A percentile compares a stretch with the other conserved stretches of the same genome.
These are phyloP conservation scores for Camellia granthamiana DNA, from an alignment of 148 eudicot species.

Conservation along the genomic window DNA sequence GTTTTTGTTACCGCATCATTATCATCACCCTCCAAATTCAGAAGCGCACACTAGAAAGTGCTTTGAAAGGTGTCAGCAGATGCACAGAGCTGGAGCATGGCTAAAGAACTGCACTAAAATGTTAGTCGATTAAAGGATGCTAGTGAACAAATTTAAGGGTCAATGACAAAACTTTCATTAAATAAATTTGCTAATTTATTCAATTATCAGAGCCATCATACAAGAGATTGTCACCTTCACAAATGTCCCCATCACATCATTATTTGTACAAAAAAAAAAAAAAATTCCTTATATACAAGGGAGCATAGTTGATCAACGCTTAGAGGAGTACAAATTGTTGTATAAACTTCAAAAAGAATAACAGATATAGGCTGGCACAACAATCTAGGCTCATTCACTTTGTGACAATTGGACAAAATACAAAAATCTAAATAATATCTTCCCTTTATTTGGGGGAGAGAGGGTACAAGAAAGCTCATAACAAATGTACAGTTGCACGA, in stretches of 20 bases:
- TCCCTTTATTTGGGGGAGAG: conserved; percentile 1
- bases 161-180: background rate
- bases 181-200: background rate
- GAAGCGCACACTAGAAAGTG: too few species aligned
- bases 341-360: background rate
- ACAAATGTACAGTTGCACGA: conserved; percentile 46
- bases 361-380: conserved; percentile 19
- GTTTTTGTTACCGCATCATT: background rate
- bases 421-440: background rate
- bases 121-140: background rate
- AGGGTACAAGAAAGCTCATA: conserved; percentile 36
- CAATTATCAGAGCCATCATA: background rate
- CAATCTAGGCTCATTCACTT: conserved; percentile 25
- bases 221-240: background rate
- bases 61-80: too few species aligned
- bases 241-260: background rate
- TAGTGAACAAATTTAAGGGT: background rate
- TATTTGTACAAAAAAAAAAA: too few species aligned
- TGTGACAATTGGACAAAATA: conserved; percentile 14
- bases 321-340: background rate
- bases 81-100: background rate
- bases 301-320: background rate
- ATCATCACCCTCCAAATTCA: background rate
- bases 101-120: background rate
- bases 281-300: background rate